Evolutionary conservation across 306 rosid genomes (phyloP).

Genomic region (Trifolium pratense): DNA sequence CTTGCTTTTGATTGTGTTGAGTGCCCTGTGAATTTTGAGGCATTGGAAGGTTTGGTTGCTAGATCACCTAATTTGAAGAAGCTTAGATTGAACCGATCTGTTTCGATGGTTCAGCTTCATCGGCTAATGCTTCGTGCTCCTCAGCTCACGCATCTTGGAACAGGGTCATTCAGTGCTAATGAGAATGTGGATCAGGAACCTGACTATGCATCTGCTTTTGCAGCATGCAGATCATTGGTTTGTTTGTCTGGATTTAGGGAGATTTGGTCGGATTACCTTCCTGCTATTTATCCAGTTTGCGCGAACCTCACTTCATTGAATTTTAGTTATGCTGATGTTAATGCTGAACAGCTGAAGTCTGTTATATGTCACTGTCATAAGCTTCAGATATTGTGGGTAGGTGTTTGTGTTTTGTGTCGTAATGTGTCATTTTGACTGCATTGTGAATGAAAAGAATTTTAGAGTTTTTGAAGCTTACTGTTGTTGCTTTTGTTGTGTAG

Average conservation of each 20-base stretch:
- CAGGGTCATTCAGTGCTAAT: constrained; percentile 59
- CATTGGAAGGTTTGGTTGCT: constrained; percentile 80
- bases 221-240: constrained; percentile 74
- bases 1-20: constrained; percentile 79
- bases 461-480: constrained; percentile 39
- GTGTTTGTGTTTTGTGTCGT: constrained; percentile 20
- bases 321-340: constrained; percentile 75
- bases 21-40: constrained; percentile 61
- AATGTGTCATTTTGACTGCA: background rate
- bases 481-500: constrained; percentile 49
- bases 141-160: constrained; percentile 85
- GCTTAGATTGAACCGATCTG: constrained; percentile 63
- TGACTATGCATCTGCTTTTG: constrained; percentile 69
- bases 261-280: constrained; percentile 58
- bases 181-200: constrained; percentile 62
- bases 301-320: constrained; percentile 72
- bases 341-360: constrained; percentile 62
- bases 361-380: constrained; percentile 71
- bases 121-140: constrained; percentile 70
- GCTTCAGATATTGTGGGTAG: constrained; percentile 81
- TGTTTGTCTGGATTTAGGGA: constrained; percentile 92
- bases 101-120: constrained; percentile 64
- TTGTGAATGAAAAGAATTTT: background rate
- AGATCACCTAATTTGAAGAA: constrained; percentile 82
- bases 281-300: constrained; percentile 67